Evolutionary conservation across 2,329 filamentous ascomycete species (phyloP), one percentile per base, ranked within the genome.

Genomic region (Fusarium denticulatum): DNA sequence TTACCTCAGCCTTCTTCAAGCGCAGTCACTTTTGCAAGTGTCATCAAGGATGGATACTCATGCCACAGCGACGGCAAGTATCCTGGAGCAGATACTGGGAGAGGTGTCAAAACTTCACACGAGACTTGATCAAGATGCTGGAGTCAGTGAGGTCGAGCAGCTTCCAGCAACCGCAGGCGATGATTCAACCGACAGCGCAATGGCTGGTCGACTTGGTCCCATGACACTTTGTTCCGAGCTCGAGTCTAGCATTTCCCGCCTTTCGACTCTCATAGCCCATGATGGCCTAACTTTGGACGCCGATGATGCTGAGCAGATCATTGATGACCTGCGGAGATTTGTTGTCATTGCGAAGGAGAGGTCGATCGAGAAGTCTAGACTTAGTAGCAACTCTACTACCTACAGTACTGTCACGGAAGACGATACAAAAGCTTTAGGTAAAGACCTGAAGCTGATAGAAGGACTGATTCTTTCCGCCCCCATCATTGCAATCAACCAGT

Each of bases 251-350:
- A 72, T 73, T 7, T 62, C 42, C 6, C 64, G 71, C 0, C 16
- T 73, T 1, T 69, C 65, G 4, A 60, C 36, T 1, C 71, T 73
- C 2, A 55, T 66, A 14, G 16, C 63, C 16, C 42, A 46, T 6
- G 65, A 69, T 13, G 69, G 57, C 22, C 47, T 57, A 14, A 60
- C 56, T 1, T 34, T 73, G 2, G 71, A 72, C 3, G 64, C 71
- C 4, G 69, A 73, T 1, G 69, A 72, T 34, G 71, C 71, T 1
- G 65, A 72, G 14, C 69, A 72, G 15, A 73, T 73, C 16, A 55
- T 73, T 15, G 69, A 73, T 12, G 69, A 73, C n/a, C 11, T 73
- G 3, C 42, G 49, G 20, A 73, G 22, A 40, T 46, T 73, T 2
- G 59, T 73, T 4, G 20, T 34, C 2, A 20, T 56, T 15, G 71